Conservation (phyloP, 805 yeast species). For the Metschnikowia lachancei region DNA sequence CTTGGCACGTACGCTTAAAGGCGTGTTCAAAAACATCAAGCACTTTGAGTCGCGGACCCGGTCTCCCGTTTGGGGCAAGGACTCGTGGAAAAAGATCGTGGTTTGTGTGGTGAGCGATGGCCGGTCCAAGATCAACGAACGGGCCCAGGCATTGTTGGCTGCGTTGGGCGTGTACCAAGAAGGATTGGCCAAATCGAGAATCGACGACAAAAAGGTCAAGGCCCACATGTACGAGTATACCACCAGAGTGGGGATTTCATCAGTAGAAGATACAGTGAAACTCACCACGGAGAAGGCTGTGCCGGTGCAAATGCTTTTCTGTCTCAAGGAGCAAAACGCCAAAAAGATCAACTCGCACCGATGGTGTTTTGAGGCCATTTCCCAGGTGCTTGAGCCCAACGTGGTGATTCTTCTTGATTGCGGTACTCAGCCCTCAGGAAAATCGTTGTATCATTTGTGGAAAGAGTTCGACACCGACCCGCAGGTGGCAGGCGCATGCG, state of each 20-base stretch:
- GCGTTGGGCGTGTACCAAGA: constrained; percentile 67
- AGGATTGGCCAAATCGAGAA: constrained; percentile 58
- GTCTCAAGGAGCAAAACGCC: constrained; percentile 60
- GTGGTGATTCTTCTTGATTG: constrained; percentile 59
- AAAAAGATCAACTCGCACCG: constrained; percentile 66
- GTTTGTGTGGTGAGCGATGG: constrained; percentile 66
- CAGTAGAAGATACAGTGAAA: constrained; percentile 53
- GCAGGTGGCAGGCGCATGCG: constrained; percentile 68
- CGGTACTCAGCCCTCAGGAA: constrained; percentile 61
- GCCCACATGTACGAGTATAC: constrained; percentile 69
- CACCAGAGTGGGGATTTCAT: constrained; percentile 51
- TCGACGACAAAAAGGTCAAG: constrained; percentile 57
- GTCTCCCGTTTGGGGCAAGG: constrained; percentile 49
- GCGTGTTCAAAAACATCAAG: constrained; percentile 61
- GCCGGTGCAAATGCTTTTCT: constrained; percentile 61
- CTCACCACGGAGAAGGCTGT: constrained; percentile 53
- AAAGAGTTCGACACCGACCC: constrained; percentile 57
- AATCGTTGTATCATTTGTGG: constrained; percentile 59
- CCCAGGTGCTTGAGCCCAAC: constrained; percentile 55
- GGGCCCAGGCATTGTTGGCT: constrained; percentile 61
- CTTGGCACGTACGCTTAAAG: constrained; percentile 60
- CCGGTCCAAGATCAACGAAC: constrained; percentile 60
- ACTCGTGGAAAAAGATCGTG: constrained; percentile 59
- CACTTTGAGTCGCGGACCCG: constrained; percentile 49
- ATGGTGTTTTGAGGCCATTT: constrained; percentile 67